A percentile compares a stretch with the other conserved stretches of the same genome.
These are phyloP conservation scores for Kwoniella shivajii DNA, from an alignment of 1,284 basidiomycete genomes.

Conservation along the genomic window DNA sequence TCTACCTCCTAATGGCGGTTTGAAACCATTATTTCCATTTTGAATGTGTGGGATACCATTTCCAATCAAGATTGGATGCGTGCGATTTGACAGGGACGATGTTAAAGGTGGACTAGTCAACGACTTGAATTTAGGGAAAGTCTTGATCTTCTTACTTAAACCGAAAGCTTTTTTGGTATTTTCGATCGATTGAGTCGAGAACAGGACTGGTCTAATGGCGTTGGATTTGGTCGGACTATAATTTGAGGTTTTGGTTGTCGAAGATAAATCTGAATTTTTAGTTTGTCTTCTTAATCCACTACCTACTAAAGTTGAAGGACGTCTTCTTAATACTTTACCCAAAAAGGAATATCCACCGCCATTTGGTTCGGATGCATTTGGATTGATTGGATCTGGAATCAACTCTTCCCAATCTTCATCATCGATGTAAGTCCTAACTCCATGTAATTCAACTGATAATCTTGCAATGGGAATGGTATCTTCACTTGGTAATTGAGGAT, in stretches of 20 bases:
- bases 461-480: conserved; percentile 31
- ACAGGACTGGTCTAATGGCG: conserved; percentile 14
- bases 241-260: not conserved
- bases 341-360: conserved; percentile 28
- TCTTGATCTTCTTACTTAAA: conserved; percentile 27
- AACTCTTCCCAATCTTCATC: conserved; percentile 48
- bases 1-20: conserved; percentile 1
- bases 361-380: conserved; percentile 29
- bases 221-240: conserved; percentile 28
- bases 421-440: conserved; percentile 38
- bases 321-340: conserved; percentile 30
- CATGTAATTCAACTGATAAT: conserved; percentile 45
- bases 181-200: conserved; percentile 27
- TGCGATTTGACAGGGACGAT: not conserved
- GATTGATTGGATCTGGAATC: conserved; percentile 22
- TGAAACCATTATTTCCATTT: not conserved
- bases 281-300: conserved; percentile 14
- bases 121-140: conserved; percentile 30
- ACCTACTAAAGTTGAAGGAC: conserved; percentile 25
- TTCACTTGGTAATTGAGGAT: conserved; percentile 19
- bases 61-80: too few species aligned
- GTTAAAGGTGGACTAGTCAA: conserved; percentile 9
- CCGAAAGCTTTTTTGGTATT: conserved; percentile 37
- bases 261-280: conserved; percentile 20
- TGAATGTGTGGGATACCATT: not conserved